Percentiles rank a stretch among this genome's conserved stretches.
Conservation (phyloP, 768 basidiomycete genomes). For the Mrakia frigida region DNA sequence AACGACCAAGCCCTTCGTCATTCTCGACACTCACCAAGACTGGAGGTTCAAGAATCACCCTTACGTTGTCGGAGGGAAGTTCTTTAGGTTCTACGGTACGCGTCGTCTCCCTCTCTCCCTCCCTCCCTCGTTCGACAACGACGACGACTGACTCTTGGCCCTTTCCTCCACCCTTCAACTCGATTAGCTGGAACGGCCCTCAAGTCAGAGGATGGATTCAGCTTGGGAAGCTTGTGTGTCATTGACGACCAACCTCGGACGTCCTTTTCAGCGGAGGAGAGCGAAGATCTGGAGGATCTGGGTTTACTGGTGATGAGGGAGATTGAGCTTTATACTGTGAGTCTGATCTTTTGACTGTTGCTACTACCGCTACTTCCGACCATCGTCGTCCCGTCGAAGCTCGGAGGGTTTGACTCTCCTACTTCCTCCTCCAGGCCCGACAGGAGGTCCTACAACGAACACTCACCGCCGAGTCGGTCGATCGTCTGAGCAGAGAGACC, state of each 20-base stretch:
- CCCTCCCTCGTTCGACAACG: too few species aligned
- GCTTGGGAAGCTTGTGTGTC: constrained; percentile 38
- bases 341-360: background rate
- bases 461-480: background rate
- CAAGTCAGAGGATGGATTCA: constrained; percentile 30
- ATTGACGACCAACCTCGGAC: constrained; percentile 35
- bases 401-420: background rate
- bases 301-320: constrained; percentile 35
- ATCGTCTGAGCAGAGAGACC: background rate
- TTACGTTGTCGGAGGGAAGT: background rate
- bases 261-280: constrained; percentile 34
- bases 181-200: constrained; percentile 20
- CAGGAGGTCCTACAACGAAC: constrained; percentile 6
- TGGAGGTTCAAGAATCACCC: constrained; percentile 32
- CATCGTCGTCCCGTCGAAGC: background rate
- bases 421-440: background rate
- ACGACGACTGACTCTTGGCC: too few species aligned
- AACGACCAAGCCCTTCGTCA: background rate
- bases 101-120: too few species aligned
- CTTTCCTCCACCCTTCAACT: too few species aligned
- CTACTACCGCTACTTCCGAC: too few species aligned
- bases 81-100: constrained; percentile 35
- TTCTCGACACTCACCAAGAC: constrained; percentile 34
- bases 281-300: constrained; percentile 34
- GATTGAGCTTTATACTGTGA: constrained; percentile 33